A percentile compares a stretch with the other conserved stretches of the same genome.
phyloP scores from a whole-genome alignment of 257 asterid species.

The Nicotiana knightiana region DNA sequence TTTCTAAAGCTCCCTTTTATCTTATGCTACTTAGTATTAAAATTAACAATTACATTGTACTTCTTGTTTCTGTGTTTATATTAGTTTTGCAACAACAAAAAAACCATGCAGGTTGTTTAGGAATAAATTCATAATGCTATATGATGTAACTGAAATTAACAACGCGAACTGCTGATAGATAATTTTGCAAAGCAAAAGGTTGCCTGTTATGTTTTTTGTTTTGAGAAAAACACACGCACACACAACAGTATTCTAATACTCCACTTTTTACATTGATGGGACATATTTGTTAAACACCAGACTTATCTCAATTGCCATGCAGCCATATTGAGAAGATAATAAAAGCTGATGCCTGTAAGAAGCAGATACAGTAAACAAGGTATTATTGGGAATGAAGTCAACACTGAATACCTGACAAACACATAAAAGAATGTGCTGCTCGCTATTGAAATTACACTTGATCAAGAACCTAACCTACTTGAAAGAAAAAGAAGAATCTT shows the following conservation, averaged over 20 bases:
- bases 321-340: background rate
- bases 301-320: background rate
- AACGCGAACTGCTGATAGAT: background rate
- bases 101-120: background rate
- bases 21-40: no score
- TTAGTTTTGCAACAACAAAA: background rate
- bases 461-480: constrained; percentile 35
- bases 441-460: constrained; percentile 35
- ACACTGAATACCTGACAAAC: background rate
- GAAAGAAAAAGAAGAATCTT: background rate
- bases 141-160: background rate
- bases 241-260: no score
- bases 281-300: background rate
- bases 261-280: background rate
- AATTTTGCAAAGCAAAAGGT: background rate
- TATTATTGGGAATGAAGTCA: background rate
- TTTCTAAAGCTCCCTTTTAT: no score
- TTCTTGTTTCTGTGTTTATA: no score
- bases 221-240: background rate
- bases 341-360: background rate
- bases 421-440: constrained; percentile 72
- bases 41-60: no score
- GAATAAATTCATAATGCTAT: background rate
- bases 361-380: background rate
- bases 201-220: background rate